Conservation (phyloP, 1,139 yeast genomes). For the Nadsonia commutata region DNA sequence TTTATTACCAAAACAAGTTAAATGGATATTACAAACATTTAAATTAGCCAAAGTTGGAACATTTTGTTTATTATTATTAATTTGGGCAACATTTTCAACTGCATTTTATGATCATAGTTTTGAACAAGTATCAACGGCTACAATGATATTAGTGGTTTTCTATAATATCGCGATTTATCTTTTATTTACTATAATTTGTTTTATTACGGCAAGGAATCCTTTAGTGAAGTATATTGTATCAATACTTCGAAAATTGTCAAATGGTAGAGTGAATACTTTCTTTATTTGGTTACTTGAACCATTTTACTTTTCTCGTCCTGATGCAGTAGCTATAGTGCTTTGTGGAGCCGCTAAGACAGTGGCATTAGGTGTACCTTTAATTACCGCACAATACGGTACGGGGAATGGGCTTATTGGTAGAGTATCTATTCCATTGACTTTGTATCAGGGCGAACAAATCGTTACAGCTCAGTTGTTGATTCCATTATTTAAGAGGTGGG, state of each 20-base stretch:
- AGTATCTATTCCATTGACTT: constrained; percentile 62
- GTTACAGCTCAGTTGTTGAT: constrained; percentile 58
- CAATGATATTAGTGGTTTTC: constrained; percentile 62
- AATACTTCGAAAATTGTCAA: constrained; percentile 20
- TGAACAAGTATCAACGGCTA: constrained; percentile 48
- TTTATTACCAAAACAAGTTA: constrained; percentile 46
- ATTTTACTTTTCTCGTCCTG: constrained; percentile 53
- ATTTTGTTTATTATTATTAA: constrained; percentile 59
- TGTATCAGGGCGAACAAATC: constrained; percentile 80
- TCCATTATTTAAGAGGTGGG: constrained; percentile 54
- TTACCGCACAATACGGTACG: constrained; percentile 67
- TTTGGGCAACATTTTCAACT: constrained; percentile 78
- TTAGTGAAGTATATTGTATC: constrained; percentile 24
- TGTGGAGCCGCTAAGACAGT: constrained; percentile 94
- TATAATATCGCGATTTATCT: constrained; percentile 68
- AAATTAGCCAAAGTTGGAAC: constrained; percentile 60
- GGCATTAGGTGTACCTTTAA: constrained; percentile 72
- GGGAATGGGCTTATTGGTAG: constrained; percentile 48
- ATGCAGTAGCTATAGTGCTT: constrained; percentile 65
- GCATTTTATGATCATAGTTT: constrained; percentile 77
- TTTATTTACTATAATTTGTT: constrained; percentile 55
- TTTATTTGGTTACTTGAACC: too few species aligned
- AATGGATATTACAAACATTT: constrained; percentile 44
- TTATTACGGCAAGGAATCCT: constrained; percentile 43
- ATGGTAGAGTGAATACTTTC: constrained; percentile 12